Evolutionary conservation across 2,329 filamentous ascomycete genomes (phyloP), one percentile per base, ranked within the genome.

Genomic region (Colletotrichum coccodes): DNA sequence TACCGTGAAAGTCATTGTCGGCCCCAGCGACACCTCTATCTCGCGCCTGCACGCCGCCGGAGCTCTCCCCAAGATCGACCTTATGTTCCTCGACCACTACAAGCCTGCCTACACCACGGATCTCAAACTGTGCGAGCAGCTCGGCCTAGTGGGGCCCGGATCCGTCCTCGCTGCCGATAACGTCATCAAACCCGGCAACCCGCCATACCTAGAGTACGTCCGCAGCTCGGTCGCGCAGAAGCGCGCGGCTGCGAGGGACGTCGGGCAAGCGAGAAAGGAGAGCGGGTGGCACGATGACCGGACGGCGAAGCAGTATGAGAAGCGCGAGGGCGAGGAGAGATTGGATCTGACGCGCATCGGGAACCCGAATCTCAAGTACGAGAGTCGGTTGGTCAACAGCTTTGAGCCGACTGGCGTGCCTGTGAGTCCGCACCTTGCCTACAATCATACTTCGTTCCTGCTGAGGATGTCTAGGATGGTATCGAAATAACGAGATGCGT

Each of bases 81-180:
- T 95, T 44, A 82, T 94, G 78, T 95, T 96, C 78, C 81, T 96
- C 40, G 94, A 96, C 74, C 93, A 96, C 78, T 91, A 91, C 79
- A 95, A 95, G 79, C 91, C 91, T 0, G 87, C 90, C 0, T 96
- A 95, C 76, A 88, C 87, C 1, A 85, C 87, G 0, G 94, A 96
- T 73, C 79, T 95, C 70, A 94, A 94, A 80, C 85, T 94, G 0
- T 93, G 91, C 76, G 93, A 96, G 80, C 85, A 92, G 44, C 81
- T 95, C 6, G 86, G 85, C 0, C 77, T 95, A 40, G 83, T 96
- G 3, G 83, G 82, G 0, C 83, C 86, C 0, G 92, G 92, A 0
- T 87, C 86, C 1, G 85, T 92, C 0, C 79, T 92, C 23, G 90
- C 87, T 0, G 91, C 91, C 1, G 91, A 94, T 75, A 94, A 94